Evolutionary conservation across 2,329 filamentous ascomycete genomes (phyloP).

Genomic region (Paramyrothecium sp.): DNA sequence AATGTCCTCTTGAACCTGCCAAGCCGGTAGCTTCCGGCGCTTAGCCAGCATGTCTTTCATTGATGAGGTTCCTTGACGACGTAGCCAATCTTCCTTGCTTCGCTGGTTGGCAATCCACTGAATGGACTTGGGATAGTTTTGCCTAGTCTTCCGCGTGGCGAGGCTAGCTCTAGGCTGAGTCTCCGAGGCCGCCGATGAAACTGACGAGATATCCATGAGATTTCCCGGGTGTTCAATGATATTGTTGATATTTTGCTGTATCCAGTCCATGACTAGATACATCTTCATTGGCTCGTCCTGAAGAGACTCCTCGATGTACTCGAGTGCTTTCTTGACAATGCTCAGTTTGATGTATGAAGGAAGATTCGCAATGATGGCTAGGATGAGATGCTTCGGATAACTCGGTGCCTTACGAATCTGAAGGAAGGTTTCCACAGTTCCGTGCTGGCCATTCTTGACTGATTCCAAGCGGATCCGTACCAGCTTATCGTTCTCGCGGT

Average conservation of each 20-base stretch:
- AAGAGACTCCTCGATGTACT: slow-evolving; percentile 68
- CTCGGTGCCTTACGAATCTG: slow-evolving; percentile 70
- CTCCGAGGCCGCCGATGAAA: slow-evolving; percentile 65
- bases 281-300: slow-evolving; percentile 85
- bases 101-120: slow-evolving; percentile 59
- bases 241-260: slow-evolving; percentile 78
- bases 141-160: slow-evolving; percentile 24
- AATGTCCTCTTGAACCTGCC: slow-evolving; percentile 76
- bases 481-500: slow-evolving; percentile 55
- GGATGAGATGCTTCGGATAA: slow-evolving; percentile 71
- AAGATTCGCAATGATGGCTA: slow-evolving; percentile 68
- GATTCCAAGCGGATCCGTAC: slow-evolving; percentile 69
- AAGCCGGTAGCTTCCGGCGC: slow-evolving; percentile 78
- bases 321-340: slow-evolving; percentile 73
- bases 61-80: slow-evolving; percentile 60
- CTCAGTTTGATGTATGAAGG: slow-evolving; percentile 94
- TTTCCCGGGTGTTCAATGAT: slow-evolving; percentile 84
- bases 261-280: slow-evolving; percentile 86
- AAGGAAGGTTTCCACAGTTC: slow-evolving; percentile 51
- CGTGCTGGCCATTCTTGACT: slow-evolving; percentile 48
- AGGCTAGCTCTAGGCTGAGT: slow-evolving; percentile 31
- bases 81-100: slow-evolving; percentile 68
- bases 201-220: slow-evolving; percentile 79
- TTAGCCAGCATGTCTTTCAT: slow-evolving; percentile 74
- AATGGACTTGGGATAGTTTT: slow-evolving; percentile 56